A percentile compares a stretch with the other conserved stretches of the same genome.
These are phyloP conservation scores for Cnidoscolus chayamansa DNA, from an alignment of 441 rosid genomes.

Conservation along the genomic window DNA sequence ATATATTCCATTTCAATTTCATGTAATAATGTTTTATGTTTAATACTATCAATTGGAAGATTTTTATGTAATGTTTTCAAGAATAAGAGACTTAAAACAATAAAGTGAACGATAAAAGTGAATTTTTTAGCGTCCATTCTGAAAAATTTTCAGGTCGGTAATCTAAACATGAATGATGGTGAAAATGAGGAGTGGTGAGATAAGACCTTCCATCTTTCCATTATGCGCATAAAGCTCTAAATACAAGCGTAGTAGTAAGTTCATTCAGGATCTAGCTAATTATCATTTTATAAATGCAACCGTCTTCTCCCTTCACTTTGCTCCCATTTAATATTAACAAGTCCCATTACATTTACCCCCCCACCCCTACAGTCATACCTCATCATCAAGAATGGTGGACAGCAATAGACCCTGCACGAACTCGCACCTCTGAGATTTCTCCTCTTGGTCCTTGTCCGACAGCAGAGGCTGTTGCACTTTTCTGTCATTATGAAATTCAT, in stretches of 20 bases:
- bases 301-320: constrained; percentile 6
- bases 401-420: constrained; percentile 56
- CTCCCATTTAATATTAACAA: constrained; percentile 16
- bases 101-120: too few species aligned
- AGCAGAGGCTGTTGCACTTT: constrained; percentile 32
- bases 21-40: too few species aligned
- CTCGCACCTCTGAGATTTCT: constrained; percentile 53
- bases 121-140: too few species aligned
- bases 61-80: too few species aligned
- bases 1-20: too few species aligned
- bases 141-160: too few species aligned
- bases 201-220: constrained; percentile 21
- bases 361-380: constrained; percentile 31
- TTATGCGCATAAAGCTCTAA: constrained; percentile 11
- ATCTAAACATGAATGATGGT: too few species aligned
- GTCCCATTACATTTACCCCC: constrained; percentile 4
- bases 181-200: neutral
- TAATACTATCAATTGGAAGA: too few species aligned
- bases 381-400: constrained; percentile 59
- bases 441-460: constrained; percentile 55
- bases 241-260: constrained; percentile 18
- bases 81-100: too few species aligned
- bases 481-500: constrained; percentile 26
- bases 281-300: constrained; percentile 6
- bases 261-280: constrained; percentile 9